These are phyloP conservation scores for Fonsecaea pedrosoi DNA, from an alignment of 2,329 filamentous ascomycete species.

Conservation along the genomic window DNA sequence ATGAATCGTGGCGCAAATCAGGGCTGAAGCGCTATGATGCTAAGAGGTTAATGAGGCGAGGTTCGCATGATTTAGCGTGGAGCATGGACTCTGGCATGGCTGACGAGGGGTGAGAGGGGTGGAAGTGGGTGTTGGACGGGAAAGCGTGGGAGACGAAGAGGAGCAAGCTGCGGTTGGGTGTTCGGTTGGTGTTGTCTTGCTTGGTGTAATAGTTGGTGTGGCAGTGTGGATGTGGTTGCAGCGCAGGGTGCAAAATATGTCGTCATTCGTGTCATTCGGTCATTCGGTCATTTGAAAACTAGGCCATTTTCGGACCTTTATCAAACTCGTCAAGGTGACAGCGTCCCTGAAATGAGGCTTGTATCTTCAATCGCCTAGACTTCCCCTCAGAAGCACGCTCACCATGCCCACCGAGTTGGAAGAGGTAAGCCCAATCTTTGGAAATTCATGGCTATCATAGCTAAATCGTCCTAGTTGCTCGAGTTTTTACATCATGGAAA, in stretches of 20 bases:
- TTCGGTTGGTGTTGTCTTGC: background rate
- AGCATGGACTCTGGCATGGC: background rate
- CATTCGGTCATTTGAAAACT: slow-evolving; percentile 16
- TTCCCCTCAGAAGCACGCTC: background rate
- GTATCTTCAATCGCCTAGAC: background rate
- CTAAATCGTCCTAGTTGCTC: slow-evolving; percentile 68
- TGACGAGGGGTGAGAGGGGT: background rate
- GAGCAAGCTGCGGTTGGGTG: background rate
- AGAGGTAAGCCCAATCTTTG: slow-evolving; percentile 62
- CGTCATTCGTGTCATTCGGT: slow-evolving; percentile 15
- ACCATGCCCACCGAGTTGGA: slow-evolving; percentile 78
- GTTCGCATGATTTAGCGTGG: slow-evolving; percentile 5
- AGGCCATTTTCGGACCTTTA: slow-evolving; percentile 26
- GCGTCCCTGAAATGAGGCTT: background rate
- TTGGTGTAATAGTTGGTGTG: too few species aligned
- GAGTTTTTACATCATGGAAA: slow-evolving; percentile 93
- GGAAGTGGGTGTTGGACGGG: background rate
- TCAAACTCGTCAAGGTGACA: slow-evolving; percentile 16
- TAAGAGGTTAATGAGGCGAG: slow-evolving; percentile 1
- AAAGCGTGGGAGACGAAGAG: background rate
- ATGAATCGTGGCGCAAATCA: slow-evolving; percentile 13
- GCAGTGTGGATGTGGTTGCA: background rate
- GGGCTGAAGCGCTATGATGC: background rate
- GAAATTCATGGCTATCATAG: background rate
- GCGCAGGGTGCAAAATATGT: background rate